phyloP scores from a whole-genome alignment of 441 rosid genomes.

The Gossypium lobatum region DNA sequence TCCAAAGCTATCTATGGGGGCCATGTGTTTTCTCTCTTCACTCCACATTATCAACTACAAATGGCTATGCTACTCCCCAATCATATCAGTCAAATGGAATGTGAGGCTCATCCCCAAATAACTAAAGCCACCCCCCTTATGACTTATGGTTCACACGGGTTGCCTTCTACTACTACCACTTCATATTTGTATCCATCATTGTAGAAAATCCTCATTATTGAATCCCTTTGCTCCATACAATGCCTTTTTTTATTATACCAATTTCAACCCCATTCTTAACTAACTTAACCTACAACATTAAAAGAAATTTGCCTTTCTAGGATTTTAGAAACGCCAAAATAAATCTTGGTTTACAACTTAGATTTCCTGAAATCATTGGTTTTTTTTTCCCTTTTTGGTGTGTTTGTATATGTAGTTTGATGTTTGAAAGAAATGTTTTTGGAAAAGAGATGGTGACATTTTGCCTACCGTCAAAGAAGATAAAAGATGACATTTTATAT shows the following conservation, averaged over 20 bases:
- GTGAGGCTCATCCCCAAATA: too few relatives aligned
- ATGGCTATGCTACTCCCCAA: neutral
- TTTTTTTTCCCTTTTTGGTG: neutral
- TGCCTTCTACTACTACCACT: neutral
- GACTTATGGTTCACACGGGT: neutral
- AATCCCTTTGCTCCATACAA: neutral
- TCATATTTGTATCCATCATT: too few relatives aligned
- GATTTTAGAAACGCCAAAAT: neutral
- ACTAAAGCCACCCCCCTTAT: too few relatives aligned
- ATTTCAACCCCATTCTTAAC: too few relatives aligned
- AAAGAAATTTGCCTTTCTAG: too few relatives aligned
- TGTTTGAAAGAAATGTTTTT: neutral
- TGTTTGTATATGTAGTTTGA: neutral
- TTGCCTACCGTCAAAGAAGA: neutral
- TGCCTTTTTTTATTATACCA: too few relatives aligned
- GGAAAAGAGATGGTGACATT: neutral
- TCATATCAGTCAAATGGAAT: too few relatives aligned
- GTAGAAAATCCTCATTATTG: neutral
- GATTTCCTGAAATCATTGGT: neutral
- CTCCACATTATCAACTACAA: neutral
- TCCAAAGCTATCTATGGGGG: conserved; percentile 1
- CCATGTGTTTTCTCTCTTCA: neutral
- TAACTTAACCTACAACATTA: too few relatives aligned
- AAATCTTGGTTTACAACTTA: neutral
- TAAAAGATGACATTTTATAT: neutral